A percentile compares a stretch with the other conserved stretches of the same genome.
These are phyloP conservation scores for Primulina tabacum DNA, from an alignment of 257 asterid species.

Conservation along the genomic window DNA sequence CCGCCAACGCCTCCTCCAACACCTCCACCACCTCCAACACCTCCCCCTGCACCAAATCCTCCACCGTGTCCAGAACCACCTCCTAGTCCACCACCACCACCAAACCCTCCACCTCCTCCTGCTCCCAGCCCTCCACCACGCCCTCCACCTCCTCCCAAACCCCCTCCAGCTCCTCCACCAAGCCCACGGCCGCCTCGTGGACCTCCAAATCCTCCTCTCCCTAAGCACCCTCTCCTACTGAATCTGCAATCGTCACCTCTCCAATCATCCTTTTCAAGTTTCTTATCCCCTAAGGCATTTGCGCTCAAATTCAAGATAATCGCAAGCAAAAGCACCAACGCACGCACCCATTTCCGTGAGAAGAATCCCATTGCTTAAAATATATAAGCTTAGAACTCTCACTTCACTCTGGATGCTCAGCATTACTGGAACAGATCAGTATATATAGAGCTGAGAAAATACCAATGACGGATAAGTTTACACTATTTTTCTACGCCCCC, in stretches of 20 bases:
- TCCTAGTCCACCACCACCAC: background rate
- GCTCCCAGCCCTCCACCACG: background rate
- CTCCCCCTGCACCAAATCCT: background rate
- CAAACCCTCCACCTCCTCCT: background rate
- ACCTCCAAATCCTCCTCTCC: slow-evolving; percentile 8
- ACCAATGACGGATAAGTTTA: background rate
- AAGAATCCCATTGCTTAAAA: background rate
- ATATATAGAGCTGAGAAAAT: too few species aligned
- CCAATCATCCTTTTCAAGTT: background rate
- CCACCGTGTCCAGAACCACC: background rate
- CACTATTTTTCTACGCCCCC: background rate
- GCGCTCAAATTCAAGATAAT: background rate
- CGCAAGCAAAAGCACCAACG: background rate
- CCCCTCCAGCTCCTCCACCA: background rate
- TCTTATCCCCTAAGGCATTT: background rate
- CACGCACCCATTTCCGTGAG: background rate
- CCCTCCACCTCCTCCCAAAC: background rate
- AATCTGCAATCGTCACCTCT: background rate
- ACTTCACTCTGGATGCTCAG: background rate
- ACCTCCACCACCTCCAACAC: background rate
- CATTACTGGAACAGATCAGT: background rate
- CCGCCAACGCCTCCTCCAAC: background rate
- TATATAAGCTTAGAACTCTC: background rate
- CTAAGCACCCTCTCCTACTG: slow-evolving; percentile 5
- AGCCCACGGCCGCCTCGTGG: slow-evolving; percentile 7